Percentiles rank a stretch among this genome's conserved stretches.
phyloP scores from a whole-genome alignment of 2,329 filamentous ascomycete genomes.

The Paecilomyces variotii region DNA sequence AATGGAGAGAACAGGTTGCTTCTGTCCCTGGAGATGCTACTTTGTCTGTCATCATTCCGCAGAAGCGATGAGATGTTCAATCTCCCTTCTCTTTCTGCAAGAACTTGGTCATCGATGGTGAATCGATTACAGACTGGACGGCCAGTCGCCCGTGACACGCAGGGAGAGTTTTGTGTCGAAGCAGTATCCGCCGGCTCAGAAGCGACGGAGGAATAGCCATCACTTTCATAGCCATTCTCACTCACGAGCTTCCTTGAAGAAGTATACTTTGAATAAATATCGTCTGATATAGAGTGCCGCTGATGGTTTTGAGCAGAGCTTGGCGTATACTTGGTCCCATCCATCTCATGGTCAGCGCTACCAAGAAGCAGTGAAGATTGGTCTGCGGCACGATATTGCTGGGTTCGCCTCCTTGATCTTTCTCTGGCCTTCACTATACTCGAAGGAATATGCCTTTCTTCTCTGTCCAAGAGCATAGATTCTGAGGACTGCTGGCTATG shows the following conservation, averaged over 20 bases:
- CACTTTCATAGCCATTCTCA: not conserved
- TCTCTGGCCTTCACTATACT: not conserved
- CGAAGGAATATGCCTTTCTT: conserved; percentile 5
- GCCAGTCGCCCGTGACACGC: not conserved
- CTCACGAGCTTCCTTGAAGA: not conserved
- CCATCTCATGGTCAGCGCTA: not conserved
- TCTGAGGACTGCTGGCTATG: conserved; percentile 18
- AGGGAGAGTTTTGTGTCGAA: not conserved
- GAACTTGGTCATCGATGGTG: conserved; percentile 20
- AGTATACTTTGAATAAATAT: not conserved
- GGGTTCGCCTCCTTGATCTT: not conserved
- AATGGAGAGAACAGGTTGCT: not conserved
- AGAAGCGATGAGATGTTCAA: not conserved
- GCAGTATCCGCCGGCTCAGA: not conserved
- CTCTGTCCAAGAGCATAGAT: conserved; percentile 26
- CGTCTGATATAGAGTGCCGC: not conserved
- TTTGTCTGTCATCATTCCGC: not conserved
- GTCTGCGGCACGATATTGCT: not conserved
- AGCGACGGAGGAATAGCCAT: not conserved
- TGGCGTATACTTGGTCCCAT: not conserved
- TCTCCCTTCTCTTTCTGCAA: conserved; percentile 12
- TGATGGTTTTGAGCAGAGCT: not conserved
- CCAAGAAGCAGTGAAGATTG: not conserved
- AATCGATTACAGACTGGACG: conserved; percentile 9
- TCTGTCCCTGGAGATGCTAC: not conserved